These are phyloP conservation scores for Aspergillus thermomutatus DNA, from an alignment of 2,329 filamentous ascomycete genomes.

Conservation along the genomic window DNA sequence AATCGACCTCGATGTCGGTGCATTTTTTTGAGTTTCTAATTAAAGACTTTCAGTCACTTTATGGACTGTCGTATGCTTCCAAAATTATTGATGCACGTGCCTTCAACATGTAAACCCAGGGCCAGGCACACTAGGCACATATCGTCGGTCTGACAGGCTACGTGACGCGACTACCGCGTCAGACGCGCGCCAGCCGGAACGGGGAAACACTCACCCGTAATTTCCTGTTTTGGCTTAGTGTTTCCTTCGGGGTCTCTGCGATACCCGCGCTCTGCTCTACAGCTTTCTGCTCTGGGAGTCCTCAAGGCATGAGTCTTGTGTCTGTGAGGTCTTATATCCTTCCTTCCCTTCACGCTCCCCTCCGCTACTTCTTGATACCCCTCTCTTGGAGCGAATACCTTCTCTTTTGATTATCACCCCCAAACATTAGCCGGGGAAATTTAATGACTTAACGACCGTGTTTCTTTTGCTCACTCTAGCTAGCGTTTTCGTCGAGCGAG, in stretches of 20 bases:
- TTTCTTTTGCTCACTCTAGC: constrained; percentile 16
- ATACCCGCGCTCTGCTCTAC: constrained; percentile 33
- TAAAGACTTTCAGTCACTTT: constrained; percentile 7
- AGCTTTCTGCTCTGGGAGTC: constrained; percentile 26
- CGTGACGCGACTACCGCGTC: neutral
- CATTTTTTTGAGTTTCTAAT: constrained; percentile 30
- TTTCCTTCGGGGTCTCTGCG: constrained; percentile 37
- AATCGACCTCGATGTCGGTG: constrained; percentile 29
- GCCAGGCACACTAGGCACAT: neutral
- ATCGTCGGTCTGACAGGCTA: neutral
- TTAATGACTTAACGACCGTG: constrained; percentile 33
- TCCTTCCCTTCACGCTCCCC: constrained; percentile 14
- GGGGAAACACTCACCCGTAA: constrained; percentile 29
- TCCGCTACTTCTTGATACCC: constrained; percentile 10
- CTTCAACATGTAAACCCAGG: neutral
- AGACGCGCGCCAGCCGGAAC: constrained; percentile 18
- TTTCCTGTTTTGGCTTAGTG: constrained; percentile 33
- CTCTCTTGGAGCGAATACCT: constrained; percentile 2
- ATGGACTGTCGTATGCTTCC: constrained; percentile 1
- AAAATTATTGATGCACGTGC: constrained; percentile 1
- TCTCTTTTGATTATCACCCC: constrained; percentile 1
- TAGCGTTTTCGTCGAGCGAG: constrained; percentile 23
- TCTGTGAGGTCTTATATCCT: constrained; percentile 19
- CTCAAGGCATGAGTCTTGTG: constrained; percentile 29
- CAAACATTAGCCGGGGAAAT: constrained; percentile 5